Conservation (phyloP, 1,139 yeast species). For the Protomyces gravidus region DNA sequence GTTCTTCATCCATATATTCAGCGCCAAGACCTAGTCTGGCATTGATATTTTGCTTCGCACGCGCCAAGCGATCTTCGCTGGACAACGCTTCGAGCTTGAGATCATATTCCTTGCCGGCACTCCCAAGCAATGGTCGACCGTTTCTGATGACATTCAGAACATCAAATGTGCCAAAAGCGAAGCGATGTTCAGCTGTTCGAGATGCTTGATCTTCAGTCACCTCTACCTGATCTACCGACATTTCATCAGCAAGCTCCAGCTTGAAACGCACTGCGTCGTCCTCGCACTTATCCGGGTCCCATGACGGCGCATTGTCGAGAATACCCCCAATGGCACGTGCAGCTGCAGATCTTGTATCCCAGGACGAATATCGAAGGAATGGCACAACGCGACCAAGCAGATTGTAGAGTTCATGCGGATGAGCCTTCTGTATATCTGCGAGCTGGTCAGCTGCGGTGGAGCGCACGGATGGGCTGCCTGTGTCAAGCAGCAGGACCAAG, state of each 20-base stretch:
- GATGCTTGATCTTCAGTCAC: not conserved
- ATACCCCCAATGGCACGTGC: constrained; percentile 95
- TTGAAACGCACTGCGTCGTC: constrained; percentile 31
- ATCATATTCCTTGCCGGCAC: constrained; percentile 54
- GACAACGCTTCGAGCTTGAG: constrained; percentile 42
- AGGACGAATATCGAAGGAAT: constrained; percentile 69
- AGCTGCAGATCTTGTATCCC: constrained; percentile 96
- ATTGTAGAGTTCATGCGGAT: constrained; percentile 86
- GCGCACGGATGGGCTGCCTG: constrained; percentile 90
- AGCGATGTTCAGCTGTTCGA: constrained; percentile 43
- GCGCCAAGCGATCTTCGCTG: constrained; percentile 43
- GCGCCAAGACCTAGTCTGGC: constrained; percentile 47
- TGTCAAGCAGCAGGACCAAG: constrained; percentile 56
- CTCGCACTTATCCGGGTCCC: constrained; percentile 70
- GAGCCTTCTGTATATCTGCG: constrained; percentile 87
- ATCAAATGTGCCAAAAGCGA: constrained; percentile 61
- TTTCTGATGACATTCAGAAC: constrained; percentile 60
- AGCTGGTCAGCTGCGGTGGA: constrained; percentile 97
- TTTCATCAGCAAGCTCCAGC: constrained; percentile 31
- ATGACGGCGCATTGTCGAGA: constrained; percentile 65
- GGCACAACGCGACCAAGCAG: constrained; percentile 88
- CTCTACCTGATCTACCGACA: constrained; percentile 30
- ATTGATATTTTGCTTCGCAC: constrained; percentile 44
- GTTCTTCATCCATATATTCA: constrained; percentile 44
- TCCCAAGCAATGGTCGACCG: constrained; percentile 69